Evolutionary conservation across 371 early-diverging fungal species (phyloP).

Genomic region (Saksenaea oblongispora): DNA sequence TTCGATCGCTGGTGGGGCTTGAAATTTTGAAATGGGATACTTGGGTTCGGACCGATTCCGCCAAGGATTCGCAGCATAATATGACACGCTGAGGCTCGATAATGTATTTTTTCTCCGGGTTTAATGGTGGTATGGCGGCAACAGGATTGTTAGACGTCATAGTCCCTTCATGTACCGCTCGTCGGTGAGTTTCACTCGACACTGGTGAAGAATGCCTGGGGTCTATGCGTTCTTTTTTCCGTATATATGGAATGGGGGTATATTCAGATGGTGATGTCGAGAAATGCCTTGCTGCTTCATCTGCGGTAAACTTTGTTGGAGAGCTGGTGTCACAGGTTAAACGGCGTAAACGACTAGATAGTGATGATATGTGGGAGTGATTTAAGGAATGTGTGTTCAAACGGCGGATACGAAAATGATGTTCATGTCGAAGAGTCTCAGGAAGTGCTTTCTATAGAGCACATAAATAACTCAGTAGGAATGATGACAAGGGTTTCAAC

Average conservation of each 20-base stretch:
- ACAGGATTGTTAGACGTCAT: background rate
- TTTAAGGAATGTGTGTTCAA: background rate
- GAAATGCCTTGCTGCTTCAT: background rate
- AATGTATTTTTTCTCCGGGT: background rate
- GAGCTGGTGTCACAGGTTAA: background rate
- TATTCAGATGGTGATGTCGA: background rate
- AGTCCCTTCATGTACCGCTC: background rate
- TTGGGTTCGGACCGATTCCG: background rate
- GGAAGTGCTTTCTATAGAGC: conserved; percentile 12
- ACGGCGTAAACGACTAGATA: background rate
- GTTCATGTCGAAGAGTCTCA: conserved; percentile 4
- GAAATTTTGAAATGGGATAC: background rate
- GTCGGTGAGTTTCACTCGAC: background rate
- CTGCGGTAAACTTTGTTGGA: background rate
- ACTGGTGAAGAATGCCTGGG: no score
- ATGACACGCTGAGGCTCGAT: conserved; percentile 3
- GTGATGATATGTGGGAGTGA: background rate
- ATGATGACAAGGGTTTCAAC: background rate
- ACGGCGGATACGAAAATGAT: background rate
- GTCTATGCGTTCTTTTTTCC: no score
- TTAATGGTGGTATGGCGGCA: background rate
- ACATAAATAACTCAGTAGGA: background rate
- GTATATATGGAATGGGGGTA: background rate
- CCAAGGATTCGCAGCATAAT: background rate
- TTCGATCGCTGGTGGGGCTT: background rate